phyloP scores from a whole-genome alignment of 2,329 filamentous ascomycete species.

The Exophiala mesophila region DNA sequence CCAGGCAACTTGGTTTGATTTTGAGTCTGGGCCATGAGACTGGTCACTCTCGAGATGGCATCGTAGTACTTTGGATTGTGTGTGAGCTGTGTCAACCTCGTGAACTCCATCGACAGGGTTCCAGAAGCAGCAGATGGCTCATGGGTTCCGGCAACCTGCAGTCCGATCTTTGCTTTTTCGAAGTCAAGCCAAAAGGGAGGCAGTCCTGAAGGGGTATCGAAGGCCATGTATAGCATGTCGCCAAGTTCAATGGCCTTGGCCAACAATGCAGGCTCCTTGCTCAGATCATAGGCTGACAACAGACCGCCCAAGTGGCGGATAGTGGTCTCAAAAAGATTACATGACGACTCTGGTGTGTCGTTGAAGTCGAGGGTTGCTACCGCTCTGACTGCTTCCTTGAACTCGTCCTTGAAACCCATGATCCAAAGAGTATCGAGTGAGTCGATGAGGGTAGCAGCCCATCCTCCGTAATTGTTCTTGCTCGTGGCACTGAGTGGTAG shows the following conservation, averaged over 20 bases:
- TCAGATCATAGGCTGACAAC: constrained; percentile 51
- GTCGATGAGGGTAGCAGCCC: constrained; percentile 58
- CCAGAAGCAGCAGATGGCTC: constrained; percentile 32
- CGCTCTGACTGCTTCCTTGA: constrained; percentile 49
- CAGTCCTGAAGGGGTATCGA: constrained; percentile 30
- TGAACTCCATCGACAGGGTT: constrained; percentile 39
- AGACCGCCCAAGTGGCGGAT: constrained; percentile 53
- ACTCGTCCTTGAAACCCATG: constrained; percentile 55
- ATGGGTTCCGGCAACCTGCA: constrained; percentile 1
- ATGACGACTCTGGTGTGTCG: constrained; percentile 29
- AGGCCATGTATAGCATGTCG: constrained; percentile 49
- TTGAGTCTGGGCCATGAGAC: constrained; percentile 23
- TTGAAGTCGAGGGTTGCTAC: constrained; percentile 53
- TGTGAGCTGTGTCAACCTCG: constrained; percentile 58
- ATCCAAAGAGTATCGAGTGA: constrained; percentile 59
- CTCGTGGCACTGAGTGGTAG: background rate
- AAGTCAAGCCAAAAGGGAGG: constrained; percentile 30
- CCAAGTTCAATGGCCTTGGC: constrained; percentile 51
- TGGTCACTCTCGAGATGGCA: background rate
- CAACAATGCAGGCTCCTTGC: constrained; percentile 43
- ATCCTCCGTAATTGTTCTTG: constrained; percentile 27
- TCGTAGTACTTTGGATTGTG: constrained; percentile 56
- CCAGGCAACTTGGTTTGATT: constrained; percentile 32
- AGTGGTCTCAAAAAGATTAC: constrained; percentile 48
- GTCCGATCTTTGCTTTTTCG: constrained; percentile 19